Conservation (phyloP, 768 basidiomycete genomes). For the Antrodiella citrinella region DNA sequence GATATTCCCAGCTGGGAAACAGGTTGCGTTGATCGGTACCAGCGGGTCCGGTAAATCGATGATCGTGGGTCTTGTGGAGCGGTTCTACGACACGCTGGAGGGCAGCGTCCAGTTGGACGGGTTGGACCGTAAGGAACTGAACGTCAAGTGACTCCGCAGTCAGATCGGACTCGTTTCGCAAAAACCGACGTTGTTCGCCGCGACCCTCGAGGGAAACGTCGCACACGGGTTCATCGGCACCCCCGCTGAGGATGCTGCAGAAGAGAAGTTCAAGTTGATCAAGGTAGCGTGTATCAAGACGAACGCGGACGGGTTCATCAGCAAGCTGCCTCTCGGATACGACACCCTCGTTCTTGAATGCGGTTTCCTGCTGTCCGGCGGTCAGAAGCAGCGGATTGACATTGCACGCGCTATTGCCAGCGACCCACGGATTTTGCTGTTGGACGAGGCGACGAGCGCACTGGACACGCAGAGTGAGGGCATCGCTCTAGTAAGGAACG, state of each 20-base stretch:
- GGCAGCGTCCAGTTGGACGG: slow-evolving; percentile 40
- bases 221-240: slow-evolving; percentile 44
- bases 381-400: slow-evolving; percentile 47
- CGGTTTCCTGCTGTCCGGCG: slow-evolving; percentile 40
- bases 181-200: slow-evolving; percentile 42
- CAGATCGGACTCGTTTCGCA: slow-evolving; percentile 47
- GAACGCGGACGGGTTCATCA: slow-evolving; percentile 44
- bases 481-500: no score
- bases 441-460: slow-evolving; percentile 43
- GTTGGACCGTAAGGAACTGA: slow-evolving; percentile 33
- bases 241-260: slow-evolving; percentile 28
- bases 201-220: slow-evolving; percentile 38
- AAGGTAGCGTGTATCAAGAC: slow-evolving; percentile 41
- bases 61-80: slow-evolving; percentile 37
- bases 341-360: slow-evolving; percentile 44
- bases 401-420: slow-evolving; percentile 45
- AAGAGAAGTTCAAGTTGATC: slow-evolving; percentile 35
- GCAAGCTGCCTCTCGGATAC: slow-evolving; percentile 39
- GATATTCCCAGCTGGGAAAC: slow-evolving; percentile 48
- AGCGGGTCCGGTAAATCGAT: slow-evolving; percentile 33
- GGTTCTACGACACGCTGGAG: slow-evolving; percentile 43
- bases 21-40: slow-evolving; percentile 32
- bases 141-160: slow-evolving; percentile 40
- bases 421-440: slow-evolving; percentile 38
- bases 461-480: slow-evolving; percentile 44